Evolutionary conservation across 2,329 filamentous ascomycete genomes (phyloP), one percentile per base, ranked within the genome.

Genomic region (Cadophora malorum): DNA sequence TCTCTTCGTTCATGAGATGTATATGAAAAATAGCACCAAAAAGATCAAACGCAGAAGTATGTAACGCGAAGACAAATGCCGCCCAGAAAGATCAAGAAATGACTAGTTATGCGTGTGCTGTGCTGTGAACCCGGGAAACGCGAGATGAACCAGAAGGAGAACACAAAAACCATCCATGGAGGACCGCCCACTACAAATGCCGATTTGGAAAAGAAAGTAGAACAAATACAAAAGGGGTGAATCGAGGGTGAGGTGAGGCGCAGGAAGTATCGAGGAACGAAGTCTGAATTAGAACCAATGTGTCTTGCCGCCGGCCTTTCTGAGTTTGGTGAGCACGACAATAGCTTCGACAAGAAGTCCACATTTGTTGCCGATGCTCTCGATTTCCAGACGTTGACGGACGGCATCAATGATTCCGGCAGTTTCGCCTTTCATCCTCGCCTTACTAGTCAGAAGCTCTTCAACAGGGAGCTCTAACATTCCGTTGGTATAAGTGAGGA

Each of bases 311-410:
- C 80, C 79, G 70, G 83, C 81, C 71, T 86, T 83, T n/a, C 52
- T 25, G 63, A 89, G 75, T 72, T 81, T 84, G 72, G 78, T 81
- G 71, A 89, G 72, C 63, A 87, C 85, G 1, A 81, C 78, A 3
- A 86, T 79, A 7, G 85, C 84, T 72, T 89, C 86, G 28, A 84
- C 80, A 53, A 85, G 83, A 61, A 87, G 74, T 58, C 83, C 81
- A 71, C 80, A 86, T 61, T 81, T 79, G 23, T 80, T 79, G 6
- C 83, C 85, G 3, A 83, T 75, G 47, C 83, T 84, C 63, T 88
- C 86, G 52, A 75, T 75, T 72, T 85, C 83, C 52, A 89, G 76
- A 52, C 81, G 76, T 41, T 80, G 78, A 19, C 80, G 79, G 7
- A 83, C 84, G 68, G 87, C 79, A 14, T 81, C 79, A n/a, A 88